phyloP scores from a whole-genome alignment of 2,329 filamentous ascomycete species.

The Trichoderma hamatum region DNA sequence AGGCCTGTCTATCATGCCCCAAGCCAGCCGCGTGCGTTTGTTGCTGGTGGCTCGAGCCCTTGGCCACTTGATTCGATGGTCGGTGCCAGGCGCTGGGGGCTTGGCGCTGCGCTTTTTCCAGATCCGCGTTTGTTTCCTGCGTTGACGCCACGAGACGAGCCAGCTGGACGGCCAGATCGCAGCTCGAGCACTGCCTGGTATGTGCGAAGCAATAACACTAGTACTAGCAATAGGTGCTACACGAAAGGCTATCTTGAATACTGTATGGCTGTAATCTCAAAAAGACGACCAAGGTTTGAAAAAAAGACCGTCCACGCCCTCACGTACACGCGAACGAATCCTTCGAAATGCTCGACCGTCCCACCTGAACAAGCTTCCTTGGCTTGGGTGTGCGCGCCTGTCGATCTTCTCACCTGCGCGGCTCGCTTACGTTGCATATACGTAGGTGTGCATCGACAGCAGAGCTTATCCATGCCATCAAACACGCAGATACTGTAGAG shows the following conservation, averaged over 20 bases:
- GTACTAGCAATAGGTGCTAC: background rate
- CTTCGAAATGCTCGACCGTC: background rate
- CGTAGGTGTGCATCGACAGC: slow-evolving; percentile 8
- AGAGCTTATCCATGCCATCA: background rate
- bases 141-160: slow-evolving; percentile 3
- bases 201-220: background rate
- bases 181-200: background rate
- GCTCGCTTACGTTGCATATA: slow-evolving; percentile 10
- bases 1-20: background rate
- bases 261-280: background rate
- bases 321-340: background rate
- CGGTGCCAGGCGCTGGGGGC: too few species aligned
- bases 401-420: slow-evolving; percentile 6
- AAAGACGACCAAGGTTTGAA: background rate
- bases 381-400: slow-evolving; percentile 8
- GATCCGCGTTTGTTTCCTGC: slow-evolving; percentile 15
- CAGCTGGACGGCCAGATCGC: background rate
- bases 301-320: background rate
- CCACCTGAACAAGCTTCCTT: slow-evolving; percentile 9
- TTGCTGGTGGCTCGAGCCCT: background rate
- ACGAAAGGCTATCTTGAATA: too few species aligned
- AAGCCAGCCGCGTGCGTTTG: background rate
- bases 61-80: background rate
- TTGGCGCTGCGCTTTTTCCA: background rate
- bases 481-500: background rate